phyloP scores from a whole-genome alignment of 257 asterid genomes.

The Fraxinus excelsior region DNA sequence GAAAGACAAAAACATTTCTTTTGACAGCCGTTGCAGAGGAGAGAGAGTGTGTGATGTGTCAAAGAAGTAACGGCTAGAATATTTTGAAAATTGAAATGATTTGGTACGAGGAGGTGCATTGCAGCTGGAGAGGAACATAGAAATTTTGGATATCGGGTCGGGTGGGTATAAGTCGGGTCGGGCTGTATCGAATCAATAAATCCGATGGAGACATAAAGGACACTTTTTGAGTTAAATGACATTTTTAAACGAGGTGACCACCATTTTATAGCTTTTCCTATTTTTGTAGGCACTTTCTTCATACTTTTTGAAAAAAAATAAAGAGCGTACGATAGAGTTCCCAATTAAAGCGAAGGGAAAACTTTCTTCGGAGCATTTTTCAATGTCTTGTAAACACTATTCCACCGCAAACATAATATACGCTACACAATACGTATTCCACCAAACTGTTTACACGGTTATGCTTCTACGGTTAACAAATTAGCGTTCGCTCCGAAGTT shows the following conservation, averaged over 20 bases:
- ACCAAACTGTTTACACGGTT: too few species aligned
- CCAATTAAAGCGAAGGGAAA: too few species aligned
- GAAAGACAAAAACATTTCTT: background rate
- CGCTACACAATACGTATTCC: too few species aligned
- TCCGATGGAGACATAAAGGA: background rate
- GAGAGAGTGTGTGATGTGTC: conserved; percentile 17
- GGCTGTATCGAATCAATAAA: background rate
- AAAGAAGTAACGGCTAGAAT: conserved; percentile 64
- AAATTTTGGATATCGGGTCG: background rate
- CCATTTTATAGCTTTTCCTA: background rate
- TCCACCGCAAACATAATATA: too few species aligned
- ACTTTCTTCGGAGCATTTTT: too few species aligned
- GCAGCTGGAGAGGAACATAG: conserved; percentile 21
- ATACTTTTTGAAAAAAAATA: background rate
- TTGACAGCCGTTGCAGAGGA: conserved; percentile 24
- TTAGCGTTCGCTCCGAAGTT: too few species aligned
- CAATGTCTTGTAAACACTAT: too few species aligned
- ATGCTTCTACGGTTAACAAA: too few species aligned
- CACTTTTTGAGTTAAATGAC: background rate
- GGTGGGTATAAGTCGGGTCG: background rate
- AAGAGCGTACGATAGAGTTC: background rate
- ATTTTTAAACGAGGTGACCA: background rate
- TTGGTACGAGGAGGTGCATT: conserved; percentile 49
- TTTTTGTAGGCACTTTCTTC: background rate
- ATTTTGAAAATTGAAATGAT: conserved; percentile 52